A percentile compares a stretch with the other conserved stretches of the same genome.
Evolutionary conservation across 2,329 filamentous ascomycete genomes (phyloP).

Genomic region (Canariomyces notabilis): DNA sequence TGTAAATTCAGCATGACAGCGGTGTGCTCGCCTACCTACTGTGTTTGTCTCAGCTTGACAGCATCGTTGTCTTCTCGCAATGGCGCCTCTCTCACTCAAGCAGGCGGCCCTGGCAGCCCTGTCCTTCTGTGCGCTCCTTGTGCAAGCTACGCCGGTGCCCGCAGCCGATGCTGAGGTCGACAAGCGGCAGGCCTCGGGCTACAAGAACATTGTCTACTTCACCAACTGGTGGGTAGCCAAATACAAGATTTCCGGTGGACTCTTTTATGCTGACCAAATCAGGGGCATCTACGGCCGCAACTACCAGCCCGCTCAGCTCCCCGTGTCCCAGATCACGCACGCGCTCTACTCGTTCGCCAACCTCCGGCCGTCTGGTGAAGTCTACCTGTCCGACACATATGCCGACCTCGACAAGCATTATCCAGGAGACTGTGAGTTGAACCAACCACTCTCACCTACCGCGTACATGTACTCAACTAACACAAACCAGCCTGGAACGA

Average conservation of each 20-base stretch:
- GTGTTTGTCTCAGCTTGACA: too few relatives aligned
- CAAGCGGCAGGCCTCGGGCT: conserved; percentile 22
- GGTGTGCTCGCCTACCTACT: too few relatives aligned
- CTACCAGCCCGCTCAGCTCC: conserved; percentile 66
- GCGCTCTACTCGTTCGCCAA: conserved; percentile 81
- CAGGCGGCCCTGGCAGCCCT: conserved; percentile 13
- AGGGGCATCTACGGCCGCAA: conserved; percentile 52
- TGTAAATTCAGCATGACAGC: too few relatives aligned
- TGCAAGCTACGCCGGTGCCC: conserved; percentile 7
- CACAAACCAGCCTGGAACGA: conserved; percentile 50
- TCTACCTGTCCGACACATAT: conserved; percentile 64
- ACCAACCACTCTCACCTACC: neutral
- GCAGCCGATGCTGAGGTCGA: neutral
- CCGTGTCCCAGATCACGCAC: conserved; percentile 66
- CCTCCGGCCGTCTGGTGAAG: conserved; percentile 63
- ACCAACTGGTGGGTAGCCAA: conserved; percentile 40
- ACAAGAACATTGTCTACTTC: conserved; percentile 44
- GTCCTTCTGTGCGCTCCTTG: conserved; percentile 13
- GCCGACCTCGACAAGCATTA: conserved; percentile 72
- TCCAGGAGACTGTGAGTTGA: conserved; percentile 56
- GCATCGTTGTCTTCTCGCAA: neutral
- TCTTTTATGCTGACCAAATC: neutral
- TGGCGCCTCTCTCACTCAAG: conserved; percentile 3
- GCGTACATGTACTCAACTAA: conserved; percentile 1
- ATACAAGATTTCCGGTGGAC: too few relatives aligned